phyloP scores from a whole-genome alignment of 2,329 filamentous ascomycete genomes.

The Coniochaeta ligniaria region DNA sequence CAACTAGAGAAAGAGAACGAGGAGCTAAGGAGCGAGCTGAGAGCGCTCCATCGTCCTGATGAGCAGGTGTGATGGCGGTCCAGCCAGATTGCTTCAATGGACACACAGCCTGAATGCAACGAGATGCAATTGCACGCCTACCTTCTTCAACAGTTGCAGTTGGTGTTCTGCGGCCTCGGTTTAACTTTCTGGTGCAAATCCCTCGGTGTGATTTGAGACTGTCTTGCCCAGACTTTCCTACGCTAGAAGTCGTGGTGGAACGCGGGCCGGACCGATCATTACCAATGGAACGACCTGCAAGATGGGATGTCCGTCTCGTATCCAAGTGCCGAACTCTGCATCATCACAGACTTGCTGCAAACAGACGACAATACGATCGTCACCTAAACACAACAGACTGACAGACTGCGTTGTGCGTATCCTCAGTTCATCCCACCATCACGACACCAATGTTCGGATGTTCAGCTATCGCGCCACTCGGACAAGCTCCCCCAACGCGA shows the following conservation, averaged over 20 bases:
- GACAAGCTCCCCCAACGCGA: not conserved
- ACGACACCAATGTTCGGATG: not conserved
- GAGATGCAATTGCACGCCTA: not conserved
- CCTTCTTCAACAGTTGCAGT: not conserved
- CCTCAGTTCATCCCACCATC: not conserved
- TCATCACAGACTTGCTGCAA: not conserved
- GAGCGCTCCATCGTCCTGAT: not conserved
- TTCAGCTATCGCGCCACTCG: not conserved
- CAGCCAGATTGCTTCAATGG: not conserved
- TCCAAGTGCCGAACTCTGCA: not conserved
- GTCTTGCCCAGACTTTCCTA: not conserved
- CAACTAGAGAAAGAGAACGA: slow-evolving; percentile 41
- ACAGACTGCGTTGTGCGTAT: not conserved
- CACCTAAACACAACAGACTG: not conserved
- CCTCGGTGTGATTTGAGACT: not conserved
- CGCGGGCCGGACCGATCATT: not conserved
- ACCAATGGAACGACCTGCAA: not conserved
- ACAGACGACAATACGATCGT: not conserved
- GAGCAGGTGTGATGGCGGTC: not conserved
- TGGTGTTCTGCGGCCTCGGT: not conserved
- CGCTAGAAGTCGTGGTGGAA: not conserved
- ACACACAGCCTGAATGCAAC: not conserved
- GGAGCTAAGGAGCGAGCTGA: slow-evolving; percentile 18
- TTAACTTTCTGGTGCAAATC: not conserved
- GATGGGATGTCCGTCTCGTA: not conserved